phyloP scores from a whole-genome alignment of 371 early-diverging fungal species.

The Lichtheimia corymbifera region DNA sequence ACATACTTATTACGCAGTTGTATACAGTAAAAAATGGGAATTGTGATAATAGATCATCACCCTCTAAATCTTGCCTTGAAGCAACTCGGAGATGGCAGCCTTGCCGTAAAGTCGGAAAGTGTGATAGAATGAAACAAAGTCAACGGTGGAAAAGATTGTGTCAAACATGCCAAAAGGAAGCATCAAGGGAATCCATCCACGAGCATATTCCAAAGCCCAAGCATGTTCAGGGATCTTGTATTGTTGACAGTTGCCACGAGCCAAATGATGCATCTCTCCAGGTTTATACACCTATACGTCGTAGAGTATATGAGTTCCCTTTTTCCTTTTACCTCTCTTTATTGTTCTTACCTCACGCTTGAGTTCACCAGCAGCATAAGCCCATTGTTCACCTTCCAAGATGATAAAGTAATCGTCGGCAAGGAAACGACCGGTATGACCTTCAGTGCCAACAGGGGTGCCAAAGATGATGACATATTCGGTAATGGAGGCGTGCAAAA shows the following conservation, averaged over 20 bases:
- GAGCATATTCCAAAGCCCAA: slow-evolving; percentile 60
- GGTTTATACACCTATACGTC: slow-evolving; percentile 38
- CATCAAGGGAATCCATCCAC: slow-evolving; percentile 58
- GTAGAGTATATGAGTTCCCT: neutral
- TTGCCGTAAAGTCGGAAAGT: slow-evolving; percentile 40
- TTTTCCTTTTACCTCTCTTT: neutral
- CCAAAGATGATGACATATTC: slow-evolving; percentile 62
- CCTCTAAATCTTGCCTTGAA: slow-evolving; percentile 45
- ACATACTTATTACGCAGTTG: too few relatives aligned
- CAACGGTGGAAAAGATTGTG: slow-evolving; percentile 51
- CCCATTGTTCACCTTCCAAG: slow-evolving; percentile 61
- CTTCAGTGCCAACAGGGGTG: slow-evolving; percentile 58
- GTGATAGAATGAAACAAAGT: slow-evolving; percentile 32
- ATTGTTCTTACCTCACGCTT: slow-evolving; percentile 27
- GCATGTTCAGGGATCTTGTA: slow-evolving; percentile 58
- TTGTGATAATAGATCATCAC: too few relatives aligned
- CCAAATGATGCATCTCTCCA: slow-evolving; percentile 54
- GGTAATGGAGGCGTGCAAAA: slow-evolving; percentile 51
- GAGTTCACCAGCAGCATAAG: slow-evolving; percentile 46
- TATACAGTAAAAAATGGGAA: too few relatives aligned
- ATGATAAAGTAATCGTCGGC: slow-evolving; percentile 63
- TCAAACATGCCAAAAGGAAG: slow-evolving; percentile 56
- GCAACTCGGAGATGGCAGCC: slow-evolving; percentile 29
- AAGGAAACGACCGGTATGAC: slow-evolving; percentile 52
- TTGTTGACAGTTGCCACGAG: slow-evolving; percentile 50